Conservation (phyloP, 805 yeast species). For the Pichia rugopelliculosa region DNA sequence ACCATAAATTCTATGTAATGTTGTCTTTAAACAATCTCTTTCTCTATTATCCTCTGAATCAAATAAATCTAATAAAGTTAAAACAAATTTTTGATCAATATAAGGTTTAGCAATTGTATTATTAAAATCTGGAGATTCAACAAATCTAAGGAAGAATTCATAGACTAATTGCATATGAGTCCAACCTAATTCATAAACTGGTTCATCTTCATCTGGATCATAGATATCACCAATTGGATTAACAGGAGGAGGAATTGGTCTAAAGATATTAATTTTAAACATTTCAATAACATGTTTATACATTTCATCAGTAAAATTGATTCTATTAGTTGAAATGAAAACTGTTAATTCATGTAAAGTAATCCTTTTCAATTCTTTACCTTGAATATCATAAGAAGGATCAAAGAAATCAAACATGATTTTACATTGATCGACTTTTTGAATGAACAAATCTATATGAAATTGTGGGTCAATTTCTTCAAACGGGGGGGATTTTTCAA, state of each 20-base stretch:
- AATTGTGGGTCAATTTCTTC: slow-evolving; percentile 77
- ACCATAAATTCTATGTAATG: slow-evolving; percentile 93
- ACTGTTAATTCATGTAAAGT: slow-evolving; percentile 87
- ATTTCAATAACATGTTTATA: slow-evolving; percentile 80
- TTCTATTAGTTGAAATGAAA: slow-evolving; percentile 73
- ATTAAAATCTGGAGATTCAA: slow-evolving; percentile 91
- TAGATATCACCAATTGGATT: slow-evolving; percentile 93
- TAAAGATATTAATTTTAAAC: slow-evolving; percentile 82
- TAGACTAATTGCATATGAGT: slow-evolving; percentile 97
- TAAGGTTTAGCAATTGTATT: slow-evolving; percentile 89
- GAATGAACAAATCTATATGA: slow-evolving; percentile 71
- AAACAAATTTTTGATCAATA: slow-evolving; percentile 85
- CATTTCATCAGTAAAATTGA: slow-evolving; percentile 85
- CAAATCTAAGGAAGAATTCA: slow-evolving; percentile 86
- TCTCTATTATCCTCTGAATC: slow-evolving; percentile 97
- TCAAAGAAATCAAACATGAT: slow-evolving; percentile 91
- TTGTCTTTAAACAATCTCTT: slow-evolving; percentile 90
- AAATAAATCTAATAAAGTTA: slow-evolving; percentile 75
- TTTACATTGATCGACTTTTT: slow-evolving; percentile 91
- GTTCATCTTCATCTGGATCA: slow-evolving; percentile 99
- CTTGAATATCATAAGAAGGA: slow-evolving; percentile 84
- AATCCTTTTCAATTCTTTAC: slow-evolving; percentile 83
- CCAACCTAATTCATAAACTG: slow-evolving; percentile 94
- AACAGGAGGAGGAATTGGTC: slow-evolving; percentile 98
- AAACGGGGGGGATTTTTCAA: slow-evolving; percentile 74